Conservation (phyloP, 441 rosid species). For the Pelargonium citronellum region DNA sequence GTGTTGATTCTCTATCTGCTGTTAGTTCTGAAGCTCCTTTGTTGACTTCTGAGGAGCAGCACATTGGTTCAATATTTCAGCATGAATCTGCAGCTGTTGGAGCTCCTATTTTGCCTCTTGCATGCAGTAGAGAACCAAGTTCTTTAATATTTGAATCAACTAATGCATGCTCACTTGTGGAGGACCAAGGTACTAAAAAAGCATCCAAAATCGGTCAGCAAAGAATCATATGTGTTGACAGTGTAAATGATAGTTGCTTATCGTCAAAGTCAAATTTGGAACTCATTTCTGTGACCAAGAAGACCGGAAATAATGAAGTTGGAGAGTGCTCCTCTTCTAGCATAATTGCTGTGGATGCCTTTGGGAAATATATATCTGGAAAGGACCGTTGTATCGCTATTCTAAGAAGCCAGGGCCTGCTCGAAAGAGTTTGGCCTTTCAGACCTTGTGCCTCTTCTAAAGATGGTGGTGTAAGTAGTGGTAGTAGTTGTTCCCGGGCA, state of each 20-base stretch:
- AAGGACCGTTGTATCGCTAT: constrained; percentile 39
- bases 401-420: constrained; percentile 31
- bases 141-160: constrained; percentile 24
- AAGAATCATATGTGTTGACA: constrained; percentile 41
- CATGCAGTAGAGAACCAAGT: constrained; percentile 20
- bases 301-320: constrained; percentile 43
- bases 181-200: constrained; percentile 27
- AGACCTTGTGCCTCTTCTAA: constrained; percentile 22
- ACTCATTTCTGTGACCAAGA: constrained; percentile 42
- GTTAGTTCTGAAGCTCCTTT: constrained; percentile 38
- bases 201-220: constrained; percentile 26
- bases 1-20: constrained; percentile 34
- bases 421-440: constrained; percentile 26
- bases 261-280: constrained; percentile 55
- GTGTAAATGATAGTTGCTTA: constrained; percentile 62
- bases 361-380: constrained; percentile 30
- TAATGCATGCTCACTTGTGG: constrained; percentile 21
- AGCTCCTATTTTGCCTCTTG: constrained; percentile 22
- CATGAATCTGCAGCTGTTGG: constrained; percentile 24
- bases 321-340: constrained; percentile 65
- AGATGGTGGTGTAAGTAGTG: constrained; percentile 26
- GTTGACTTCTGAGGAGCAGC: constrained; percentile 27
- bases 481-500: constrained; percentile 30
- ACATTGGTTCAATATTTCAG: constrained; percentile 24
- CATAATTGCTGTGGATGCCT: constrained; percentile 30